Conservation (phyloP, 2,329 filamentous ascomycete genomes). For the Phaeophleospora eucalypticola region DNA sequence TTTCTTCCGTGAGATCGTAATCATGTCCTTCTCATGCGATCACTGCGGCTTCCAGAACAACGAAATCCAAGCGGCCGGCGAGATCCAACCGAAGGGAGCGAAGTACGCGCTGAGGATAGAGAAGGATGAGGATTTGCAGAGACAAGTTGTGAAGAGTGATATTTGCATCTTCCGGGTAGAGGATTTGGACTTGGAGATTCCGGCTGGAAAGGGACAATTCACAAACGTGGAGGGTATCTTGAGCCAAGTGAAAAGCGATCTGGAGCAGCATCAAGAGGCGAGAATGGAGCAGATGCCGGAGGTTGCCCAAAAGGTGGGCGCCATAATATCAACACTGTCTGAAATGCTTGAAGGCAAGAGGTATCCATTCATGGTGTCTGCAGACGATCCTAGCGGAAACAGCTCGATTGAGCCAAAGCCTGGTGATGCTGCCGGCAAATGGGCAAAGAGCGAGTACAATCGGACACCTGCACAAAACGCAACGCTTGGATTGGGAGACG, state of each 20-base stretch:
- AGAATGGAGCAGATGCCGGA: constrained; percentile 76
- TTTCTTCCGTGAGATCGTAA: constrained; percentile 94
- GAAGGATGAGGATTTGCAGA: constrained; percentile 66
- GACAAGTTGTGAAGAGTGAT: constrained; percentile 91
- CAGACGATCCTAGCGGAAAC: constrained; percentile 92
- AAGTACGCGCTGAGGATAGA: constrained; percentile 81
- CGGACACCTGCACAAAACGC: constrained; percentile 84
- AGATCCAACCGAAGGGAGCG: constrained; percentile 83
- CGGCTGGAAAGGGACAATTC: constrained; percentile 82
- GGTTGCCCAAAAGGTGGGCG: constrained; percentile 70
- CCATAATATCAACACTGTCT: constrained; percentile 67
- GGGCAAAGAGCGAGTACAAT: constrained; percentile 77
- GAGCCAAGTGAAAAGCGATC: constrained; percentile 70
- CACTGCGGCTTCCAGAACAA: constrained; percentile 88
- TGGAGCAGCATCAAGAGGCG: constrained; percentile 76
- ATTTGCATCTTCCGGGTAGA: constrained; percentile 80
- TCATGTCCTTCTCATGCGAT: constrained; percentile 94
- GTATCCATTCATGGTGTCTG: constrained; percentile 81
- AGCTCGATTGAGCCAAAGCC: constrained; percentile 91
- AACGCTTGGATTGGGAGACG: constrained; percentile 66
- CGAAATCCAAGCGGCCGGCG: constrained; percentile 86
- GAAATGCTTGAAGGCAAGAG: constrained; percentile 72
- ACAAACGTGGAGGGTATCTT: constrained; percentile 91
- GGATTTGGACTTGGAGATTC: constrained; percentile 89
- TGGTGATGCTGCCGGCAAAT: constrained; percentile 74